Evolutionary conservation across 225 moss, liverwort and hornwort species (phyloP), one percentile per base, ranked within the genome.

Genomic region (Ulota crispa): DNA sequence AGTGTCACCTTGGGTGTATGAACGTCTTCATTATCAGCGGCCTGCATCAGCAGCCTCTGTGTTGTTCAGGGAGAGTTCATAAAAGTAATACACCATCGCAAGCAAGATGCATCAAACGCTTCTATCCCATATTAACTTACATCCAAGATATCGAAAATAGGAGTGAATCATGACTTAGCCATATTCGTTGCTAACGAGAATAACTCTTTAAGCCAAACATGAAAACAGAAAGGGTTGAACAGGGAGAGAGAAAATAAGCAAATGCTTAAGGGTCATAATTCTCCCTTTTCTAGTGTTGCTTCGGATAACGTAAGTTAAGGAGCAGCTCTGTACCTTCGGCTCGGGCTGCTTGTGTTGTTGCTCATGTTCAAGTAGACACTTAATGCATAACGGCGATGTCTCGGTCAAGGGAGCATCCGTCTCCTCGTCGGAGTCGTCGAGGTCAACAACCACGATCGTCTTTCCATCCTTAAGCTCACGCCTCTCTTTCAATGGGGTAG

Each of bases 341-440:
- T 77, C 73, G 41, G 45, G 56, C 56, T 65, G 69, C 66, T 50
- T 64, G 61, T 64, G 67, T 62, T 67, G 70, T 67, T 43, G 24
- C 47, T n/a, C 50, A 19, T 67, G 20, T 61, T 39, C 6, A 41
- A 9, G 18, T 64, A 50, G 67, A 47, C 89, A 89, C 43, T 70
- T 4, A 16, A 2, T 59, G 72, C 86, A 89, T 6, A 87, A 64
- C 12, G 64, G 67, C 47, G 37, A 32, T 14, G 43, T 32, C 45
- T 84, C 43, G 16, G 59, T 28, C 68, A 28, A n/a, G 34, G 37
- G 42, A 39, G 26, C 56, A 28, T 24, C 82, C 30, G 56, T 19
- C n/a, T 90, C 90, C 11, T 88, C 83, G 41, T 90, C 90, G 42
- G 88, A 86, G 73, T 88, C 88, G 34, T 62, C 80, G n/a, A 90